A percentile compares a stretch with the other conserved stretches of the same genome.
Evolutionary conservation across 176 grass and related monocot species (phyloP).

Genomic region (Rhynchospora pubera): DNA sequence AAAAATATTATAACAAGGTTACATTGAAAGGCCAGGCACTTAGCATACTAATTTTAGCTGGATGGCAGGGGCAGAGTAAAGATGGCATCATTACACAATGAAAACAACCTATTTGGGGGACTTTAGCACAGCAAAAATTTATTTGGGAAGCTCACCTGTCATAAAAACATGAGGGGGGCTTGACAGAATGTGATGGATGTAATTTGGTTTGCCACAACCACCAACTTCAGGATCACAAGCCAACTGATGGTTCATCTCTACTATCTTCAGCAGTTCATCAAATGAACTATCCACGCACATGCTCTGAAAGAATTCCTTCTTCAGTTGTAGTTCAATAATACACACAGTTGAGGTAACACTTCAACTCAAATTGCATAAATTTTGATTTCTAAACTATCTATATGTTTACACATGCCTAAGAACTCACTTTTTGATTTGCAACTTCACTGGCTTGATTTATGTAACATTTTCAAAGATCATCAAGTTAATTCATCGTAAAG

Average conservation of each 20-base stretch:
- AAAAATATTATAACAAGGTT: constrained; percentile 19
- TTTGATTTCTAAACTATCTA: neutral
- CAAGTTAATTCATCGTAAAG: neutral
- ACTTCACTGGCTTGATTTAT: neutral
- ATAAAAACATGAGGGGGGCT: constrained; percentile 81
- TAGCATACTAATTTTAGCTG: constrained; percentile 1
- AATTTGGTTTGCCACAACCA: constrained; percentile 75
- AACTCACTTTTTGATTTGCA: neutral
- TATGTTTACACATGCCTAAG: neutral
- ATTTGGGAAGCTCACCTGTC: constrained; percentile 53
- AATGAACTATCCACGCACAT: constrained; percentile 73
- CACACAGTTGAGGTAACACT: neutral
- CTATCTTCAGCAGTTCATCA: constrained; percentile 83
- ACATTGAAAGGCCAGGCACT: neutral
- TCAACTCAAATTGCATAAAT: neutral
- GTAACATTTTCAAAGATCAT: neutral
- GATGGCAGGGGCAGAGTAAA: neutral
- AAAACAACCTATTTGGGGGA: neutral
- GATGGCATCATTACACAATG: neutral
- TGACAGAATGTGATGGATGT: constrained; percentile 89
- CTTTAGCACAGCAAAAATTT: neutral
- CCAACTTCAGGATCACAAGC: constrained; percentile 74
- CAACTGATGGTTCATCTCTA: constrained; percentile 83
- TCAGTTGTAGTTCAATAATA: constrained; percentile 10
- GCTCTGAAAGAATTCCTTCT: constrained; percentile 32